Evolutionary conservation across 192 early-diverging fungal species (phyloP), one percentile per base, ranked within the genome.

Genomic region (Coemansia sp.): DNA sequence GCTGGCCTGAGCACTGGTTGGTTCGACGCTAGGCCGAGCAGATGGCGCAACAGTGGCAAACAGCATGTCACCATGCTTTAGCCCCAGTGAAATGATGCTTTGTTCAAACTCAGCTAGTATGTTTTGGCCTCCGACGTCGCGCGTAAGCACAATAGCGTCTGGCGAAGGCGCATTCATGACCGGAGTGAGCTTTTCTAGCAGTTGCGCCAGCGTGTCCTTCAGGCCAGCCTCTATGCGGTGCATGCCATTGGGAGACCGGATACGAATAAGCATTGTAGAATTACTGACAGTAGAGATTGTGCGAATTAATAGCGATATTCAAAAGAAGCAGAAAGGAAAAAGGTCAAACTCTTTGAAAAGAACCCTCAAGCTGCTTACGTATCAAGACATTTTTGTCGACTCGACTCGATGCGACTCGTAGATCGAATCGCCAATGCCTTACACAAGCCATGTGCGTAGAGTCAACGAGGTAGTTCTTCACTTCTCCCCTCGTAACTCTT

Each of bases 221-320:
- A 71, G 57, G 31, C 65, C 72, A 18, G 71, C 72, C 49, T 73
- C 73, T 38, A 84, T 68, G 20, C 83, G 83, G 68, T 72, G 75
- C 75, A 77, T 85, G 66, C 78, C 79, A 10, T 75, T 73, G 39
- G 74, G 79, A 55, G 83, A 70, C 47, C 83, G 71, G 0, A 85
- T 67, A 39, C 83, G 75, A 50, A 85, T 69, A 63, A 85, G 72
- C 81, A 83, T 83, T 52, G 24, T 64, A 16, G 22, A 55, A 43
- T 9, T 16, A 34, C 53, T 27, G 8, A 57, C 38, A 57, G 34
- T 24, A 24, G 47, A 41, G 3, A n/a, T 58, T 33, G 39, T 49
- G 29, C 11, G 22, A 55, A 55, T 52, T 31, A 18, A 58, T 62
- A 15, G 58, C n/a, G 41, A 34, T 34, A 66, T 12, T 38, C 7